Evolutionary conservation across 148 eudicot genomes (phyloP).

Genomic region (Diospyros lotus): DNA sequence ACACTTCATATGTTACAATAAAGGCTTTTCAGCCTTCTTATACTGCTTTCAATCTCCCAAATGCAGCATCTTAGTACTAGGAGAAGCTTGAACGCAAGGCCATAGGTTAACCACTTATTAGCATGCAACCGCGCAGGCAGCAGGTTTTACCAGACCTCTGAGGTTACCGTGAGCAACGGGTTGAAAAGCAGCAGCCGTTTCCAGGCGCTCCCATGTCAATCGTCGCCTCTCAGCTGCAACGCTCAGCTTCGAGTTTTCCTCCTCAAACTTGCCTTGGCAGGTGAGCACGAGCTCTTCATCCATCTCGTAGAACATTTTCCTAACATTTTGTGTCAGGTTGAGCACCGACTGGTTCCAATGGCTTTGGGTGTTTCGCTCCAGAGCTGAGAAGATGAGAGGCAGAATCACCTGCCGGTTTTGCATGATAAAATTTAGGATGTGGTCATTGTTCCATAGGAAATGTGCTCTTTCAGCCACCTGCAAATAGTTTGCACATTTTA

Average conservation of each 20-base stretch:
- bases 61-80: background rate
- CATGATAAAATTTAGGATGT: conserved; percentile 36
- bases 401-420: conserved; percentile 41
- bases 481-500: background rate
- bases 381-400: conserved; percentile 37
- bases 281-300: conserved; percentile 35
- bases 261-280: conserved; percentile 33
- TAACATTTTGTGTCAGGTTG: conserved; percentile 38
- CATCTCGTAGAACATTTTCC: conserved; percentile 40
- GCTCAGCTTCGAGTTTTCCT: conserved; percentile 25
- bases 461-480: conserved; percentile 54
- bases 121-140: conserved; percentile 30
- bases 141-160: conserved; percentile 15
- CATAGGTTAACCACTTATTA: conserved; percentile 4
- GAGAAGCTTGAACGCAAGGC: background rate
- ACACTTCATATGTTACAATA: conserved; percentile 5
- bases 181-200: conserved; percentile 29
- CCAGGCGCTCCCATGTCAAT: conserved; percentile 39
- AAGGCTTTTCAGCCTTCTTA: background rate
- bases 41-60: background rate
- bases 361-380: conserved; percentile 28
- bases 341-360: conserved; percentile 52
- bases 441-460: conserved; percentile 45
- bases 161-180: conserved; percentile 12
- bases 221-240: conserved; percentile 35